Base-by-base conservation (phyloP, 177 flowering plant species). In the Tripterygium wilfordii region DNA sequence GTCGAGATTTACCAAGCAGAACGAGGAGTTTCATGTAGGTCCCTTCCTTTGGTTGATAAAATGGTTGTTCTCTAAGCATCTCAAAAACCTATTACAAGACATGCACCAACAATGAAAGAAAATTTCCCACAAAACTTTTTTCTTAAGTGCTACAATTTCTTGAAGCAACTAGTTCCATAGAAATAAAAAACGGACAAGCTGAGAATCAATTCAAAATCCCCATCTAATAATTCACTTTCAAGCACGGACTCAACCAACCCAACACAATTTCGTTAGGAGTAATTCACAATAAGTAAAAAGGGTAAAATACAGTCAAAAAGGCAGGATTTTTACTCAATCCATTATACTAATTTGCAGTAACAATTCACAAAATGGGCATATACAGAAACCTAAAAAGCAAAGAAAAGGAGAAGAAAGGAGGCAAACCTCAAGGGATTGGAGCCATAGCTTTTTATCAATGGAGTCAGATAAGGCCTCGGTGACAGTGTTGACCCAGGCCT, bases 1-100 rank as follows among this genome's bases (percentile, higher is more conserved):
- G 96, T 7, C 91, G 81, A 10, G 67, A 76, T 65, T 52, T 77
- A 19, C 96, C 96, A 16, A 92, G 91, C 31, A 92, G 77, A 49
- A 86, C 89, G 5, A 92, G 61, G 20, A 88, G 91, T 65, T 82
- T 92, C 85, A 92, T 76, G 53, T 92, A 92, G 37, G 96, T 86
- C 32, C 91, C 91, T 74, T 82, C 80, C 56, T 74, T 88, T 5
- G 95, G 95, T 18, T 82, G 74, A 65, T 92, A 88, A 65, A 84
- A 88, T 0, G 91, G 72, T 43, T 88, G 99, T 42, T 80, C 78
- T 45, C 57, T 77, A 14, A 92, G 84, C 89, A 86, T 86, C 48
- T 82, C 87, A 56, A 88, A 86, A 2, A 82, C 95, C 95, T 91
- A 37, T n/a, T n/a, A n/a, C n/a, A n/a, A n/a, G n/a, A n/a, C n/a